Conservation (phyloP, 2,329 filamentous ascomycete species). For the Alternaria consortialis region DNA sequence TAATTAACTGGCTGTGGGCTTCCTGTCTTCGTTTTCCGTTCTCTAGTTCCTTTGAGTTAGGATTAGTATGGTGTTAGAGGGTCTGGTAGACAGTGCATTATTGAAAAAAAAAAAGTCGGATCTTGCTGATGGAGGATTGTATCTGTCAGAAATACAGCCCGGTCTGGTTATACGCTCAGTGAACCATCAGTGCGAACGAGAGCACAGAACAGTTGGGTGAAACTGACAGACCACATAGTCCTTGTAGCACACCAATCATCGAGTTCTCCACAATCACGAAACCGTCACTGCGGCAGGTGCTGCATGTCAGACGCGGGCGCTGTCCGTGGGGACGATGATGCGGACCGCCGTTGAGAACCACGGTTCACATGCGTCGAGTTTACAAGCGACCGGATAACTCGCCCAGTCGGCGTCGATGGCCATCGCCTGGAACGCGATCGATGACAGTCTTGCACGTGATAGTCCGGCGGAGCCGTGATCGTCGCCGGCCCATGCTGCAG, state of each 20-base stretch:
- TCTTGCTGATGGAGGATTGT: background rate
- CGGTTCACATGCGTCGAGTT: conserved; percentile 15
- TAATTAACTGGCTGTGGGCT: background rate
- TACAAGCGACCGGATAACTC: background rate
- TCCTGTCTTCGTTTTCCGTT: background rate
- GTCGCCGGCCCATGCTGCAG: conserved; percentile 14
- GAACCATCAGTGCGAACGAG: background rate
- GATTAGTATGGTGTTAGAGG: background rate
- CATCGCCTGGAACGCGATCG: conserved; percentile 8
- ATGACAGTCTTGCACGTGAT: conserved; percentile 21
- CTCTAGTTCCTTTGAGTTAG: background rate
- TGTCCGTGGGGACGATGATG: conserved; percentile 14
- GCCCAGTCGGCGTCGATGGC: background rate
- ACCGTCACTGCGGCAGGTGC: conserved; percentile 24
- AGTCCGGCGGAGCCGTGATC: conserved; percentile 14
- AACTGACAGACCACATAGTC: background rate
- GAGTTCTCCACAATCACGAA: conserved; percentile 12
- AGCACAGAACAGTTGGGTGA: background rate
- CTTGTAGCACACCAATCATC: conserved; percentile 4
- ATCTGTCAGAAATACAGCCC: background rate
- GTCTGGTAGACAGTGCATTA: background rate
- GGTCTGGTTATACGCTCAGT: background rate
- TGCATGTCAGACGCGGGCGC: conserved; percentile 21
- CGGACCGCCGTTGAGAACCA: conserved; percentile 17
- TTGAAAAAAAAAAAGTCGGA: background rate